Conservation (phyloP, 2,329 filamentous ascomycete genomes). For the Penicillium sp. region DNA sequence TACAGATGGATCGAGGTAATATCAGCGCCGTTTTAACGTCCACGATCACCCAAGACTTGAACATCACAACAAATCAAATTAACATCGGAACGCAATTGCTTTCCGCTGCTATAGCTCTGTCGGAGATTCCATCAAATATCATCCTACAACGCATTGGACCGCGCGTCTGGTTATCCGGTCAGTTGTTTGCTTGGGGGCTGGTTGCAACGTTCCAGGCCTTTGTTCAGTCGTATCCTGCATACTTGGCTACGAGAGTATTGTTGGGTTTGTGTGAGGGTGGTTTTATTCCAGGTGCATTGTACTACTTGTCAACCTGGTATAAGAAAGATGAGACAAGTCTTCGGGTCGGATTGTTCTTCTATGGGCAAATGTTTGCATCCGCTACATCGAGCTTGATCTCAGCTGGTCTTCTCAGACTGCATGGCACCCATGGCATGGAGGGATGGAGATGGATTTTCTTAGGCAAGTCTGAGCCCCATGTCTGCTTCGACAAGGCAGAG, state of each 20-base stretch:
- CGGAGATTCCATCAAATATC: slow-evolving; percentile 53
- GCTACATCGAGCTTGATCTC: slow-evolving; percentile 43
- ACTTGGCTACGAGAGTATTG: slow-evolving; percentile 52
- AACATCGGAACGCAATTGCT: slow-evolving; percentile 57
- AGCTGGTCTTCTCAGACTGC: slow-evolving; percentile 49
- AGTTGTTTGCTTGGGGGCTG: slow-evolving; percentile 55
- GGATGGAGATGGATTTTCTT: slow-evolving; percentile 61
- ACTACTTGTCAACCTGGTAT: slow-evolving; percentile 56
- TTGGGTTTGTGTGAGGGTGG: slow-evolving; percentile 56
- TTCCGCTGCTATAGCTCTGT: slow-evolving; percentile 52
- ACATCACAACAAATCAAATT: slow-evolving; percentile 53
- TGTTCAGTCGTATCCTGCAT: slow-evolving; percentile 48
- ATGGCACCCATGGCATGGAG: slow-evolving; percentile 47
- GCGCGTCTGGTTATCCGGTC: slow-evolving; percentile 54
- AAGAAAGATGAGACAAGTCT: slow-evolving; percentile 54
- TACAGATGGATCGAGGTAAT: slow-evolving; percentile 39
- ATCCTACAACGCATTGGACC: slow-evolving; percentile 55
- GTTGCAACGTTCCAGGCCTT: slow-evolving; percentile 58
- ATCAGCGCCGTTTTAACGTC: slow-evolving; percentile 55
- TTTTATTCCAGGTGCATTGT: slow-evolving; percentile 54
- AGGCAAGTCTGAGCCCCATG: slow-evolving; percentile 16
- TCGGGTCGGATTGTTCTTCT: slow-evolving; percentile 56
- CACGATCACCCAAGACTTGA: slow-evolving; percentile 52
- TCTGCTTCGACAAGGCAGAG: not conserved
- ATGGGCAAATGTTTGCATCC: slow-evolving; percentile 55